Evolutionary conservation across 1,284 basidiomycete genomes (phyloP).

Genomic region (Rhizoctonia solani): DNA sequence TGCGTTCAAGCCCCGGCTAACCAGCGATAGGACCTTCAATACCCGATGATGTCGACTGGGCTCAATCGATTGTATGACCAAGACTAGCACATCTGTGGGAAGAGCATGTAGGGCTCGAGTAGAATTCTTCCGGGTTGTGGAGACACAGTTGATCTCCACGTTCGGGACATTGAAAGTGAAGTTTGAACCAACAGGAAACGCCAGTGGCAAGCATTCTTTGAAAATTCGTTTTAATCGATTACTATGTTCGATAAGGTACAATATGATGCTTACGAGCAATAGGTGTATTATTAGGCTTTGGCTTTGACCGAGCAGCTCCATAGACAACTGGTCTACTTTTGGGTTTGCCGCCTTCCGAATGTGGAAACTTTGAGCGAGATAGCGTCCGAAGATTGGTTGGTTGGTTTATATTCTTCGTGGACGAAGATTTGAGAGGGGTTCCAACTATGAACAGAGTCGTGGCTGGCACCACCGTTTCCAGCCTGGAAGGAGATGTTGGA

Average conservation of each 20-base stretch:
- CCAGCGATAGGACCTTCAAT: background rate
- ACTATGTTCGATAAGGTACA: background rate
- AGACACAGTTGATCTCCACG: background rate
- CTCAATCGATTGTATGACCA: background rate
- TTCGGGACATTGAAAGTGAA: background rate
- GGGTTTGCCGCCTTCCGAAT: no score
- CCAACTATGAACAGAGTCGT: background rate
- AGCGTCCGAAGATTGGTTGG: background rate
- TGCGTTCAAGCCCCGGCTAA: conserved; percentile 3
- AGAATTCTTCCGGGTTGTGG: background rate
- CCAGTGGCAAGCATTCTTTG: conserved; percentile 9
- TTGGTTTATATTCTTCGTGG: background rate
- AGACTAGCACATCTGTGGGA: conserved; percentile 5
- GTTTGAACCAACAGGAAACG: conserved; percentile 4
- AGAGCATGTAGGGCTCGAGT: background rate
- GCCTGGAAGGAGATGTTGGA: no score
- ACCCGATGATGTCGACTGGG: background rate
- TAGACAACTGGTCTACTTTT: background rate
- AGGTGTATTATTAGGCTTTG: background rate
- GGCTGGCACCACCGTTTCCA: background rate
- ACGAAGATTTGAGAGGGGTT: background rate
- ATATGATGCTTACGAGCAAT: background rate
- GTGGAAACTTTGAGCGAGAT: background rate
- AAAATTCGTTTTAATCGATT: background rate
- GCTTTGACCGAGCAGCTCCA: background rate